Evolutionary conservation across 139 green algal species (phyloP), one percentile per base, ranked within the genome.

Genomic region (Chlamydomonas incerta): DNA sequence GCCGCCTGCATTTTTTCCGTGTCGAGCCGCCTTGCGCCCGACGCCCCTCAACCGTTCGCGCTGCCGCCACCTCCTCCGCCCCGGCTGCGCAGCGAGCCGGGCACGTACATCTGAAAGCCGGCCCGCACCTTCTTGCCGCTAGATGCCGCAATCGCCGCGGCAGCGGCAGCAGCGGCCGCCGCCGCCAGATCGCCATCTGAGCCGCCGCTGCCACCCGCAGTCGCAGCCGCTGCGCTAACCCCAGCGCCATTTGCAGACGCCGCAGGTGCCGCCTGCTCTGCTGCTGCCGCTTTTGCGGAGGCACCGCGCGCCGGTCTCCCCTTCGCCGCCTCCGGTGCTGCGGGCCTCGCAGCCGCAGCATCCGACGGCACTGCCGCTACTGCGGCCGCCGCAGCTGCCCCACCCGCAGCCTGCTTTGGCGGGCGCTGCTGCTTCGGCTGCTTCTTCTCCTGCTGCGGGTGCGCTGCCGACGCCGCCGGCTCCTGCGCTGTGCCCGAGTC

Each of bases 91-190:
- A 83, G 63, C 10, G 77, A 83, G 6, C 77, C 77, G 4, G 77
- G 77, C n/a, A 83, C 77, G 21, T 83, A 83, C 77, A 83, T 83
- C 62, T 83, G 77, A 63, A 83, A 83, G 63, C 77, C 77, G 24
- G 77, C 77, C 14, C 77, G 77, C 3, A 83, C 77, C 29, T 83
- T 83, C 17, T 46, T 11, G 46, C 72, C 17, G 14, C 41, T 34
- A 20, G 21, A 8, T 34, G 74, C 77, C 20, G 63, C 31, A 46
- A 74, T 33, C 13, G 77, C 77, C 1, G 75, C 75, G 13, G 75
- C 62, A 1, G 75, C 75, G 0, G 75, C 75, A 15, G 75, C 75
- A 14, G 58, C 69, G 3, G 75, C 75, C 13, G 77, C 58, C 15
- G 77, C 77, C 3, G 77, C 77, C 41, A 83, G 24, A 0, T 14